These are phyloP conservation scores for Lunasporangiospora selenospora DNA, from an alignment of 192 early-diverging fungal genomes.

Conservation along the genomic window DNA sequence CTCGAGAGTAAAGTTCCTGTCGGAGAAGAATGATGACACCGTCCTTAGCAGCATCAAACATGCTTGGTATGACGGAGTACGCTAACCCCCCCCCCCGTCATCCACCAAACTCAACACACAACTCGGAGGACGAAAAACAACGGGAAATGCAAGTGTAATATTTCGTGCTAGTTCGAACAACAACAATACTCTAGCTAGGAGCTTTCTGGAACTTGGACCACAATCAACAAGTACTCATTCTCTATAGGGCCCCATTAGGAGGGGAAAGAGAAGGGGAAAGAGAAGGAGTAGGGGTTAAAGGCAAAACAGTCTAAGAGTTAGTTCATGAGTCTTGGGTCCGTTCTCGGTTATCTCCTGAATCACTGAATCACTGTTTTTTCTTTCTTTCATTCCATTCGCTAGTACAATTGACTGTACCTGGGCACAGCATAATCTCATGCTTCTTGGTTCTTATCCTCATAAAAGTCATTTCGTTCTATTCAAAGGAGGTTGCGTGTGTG, in stretches of 20 bases:
- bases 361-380: neutral
- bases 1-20: no score
- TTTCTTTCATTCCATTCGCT: no score
- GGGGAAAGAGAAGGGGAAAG: neutral
- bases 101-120: no score
- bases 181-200: no score
- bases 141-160: no score
- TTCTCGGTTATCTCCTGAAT: neutral
- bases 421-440: slow-evolving; percentile 96
- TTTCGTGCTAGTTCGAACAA: no score
- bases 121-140: no score
- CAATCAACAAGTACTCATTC: slow-evolving; percentile 84
- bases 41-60: no score
- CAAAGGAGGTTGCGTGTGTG: neutral
- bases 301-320: neutral
- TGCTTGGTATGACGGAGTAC: no score
- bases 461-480: slow-evolving; percentile 93
- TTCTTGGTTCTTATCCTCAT: slow-evolving; percentile 92
- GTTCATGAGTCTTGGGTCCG: neutral
- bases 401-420: no score
- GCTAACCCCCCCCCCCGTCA: no score
- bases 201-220: slow-evolving; percentile 75
- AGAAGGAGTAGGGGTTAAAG: neutral
- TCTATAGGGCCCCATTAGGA: slow-evolving; percentile 53
- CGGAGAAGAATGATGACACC: no score